Conservation (phyloP, 2,329 filamentous ascomycete species). For the Magnaporthiopsis rhizophila region DNA sequence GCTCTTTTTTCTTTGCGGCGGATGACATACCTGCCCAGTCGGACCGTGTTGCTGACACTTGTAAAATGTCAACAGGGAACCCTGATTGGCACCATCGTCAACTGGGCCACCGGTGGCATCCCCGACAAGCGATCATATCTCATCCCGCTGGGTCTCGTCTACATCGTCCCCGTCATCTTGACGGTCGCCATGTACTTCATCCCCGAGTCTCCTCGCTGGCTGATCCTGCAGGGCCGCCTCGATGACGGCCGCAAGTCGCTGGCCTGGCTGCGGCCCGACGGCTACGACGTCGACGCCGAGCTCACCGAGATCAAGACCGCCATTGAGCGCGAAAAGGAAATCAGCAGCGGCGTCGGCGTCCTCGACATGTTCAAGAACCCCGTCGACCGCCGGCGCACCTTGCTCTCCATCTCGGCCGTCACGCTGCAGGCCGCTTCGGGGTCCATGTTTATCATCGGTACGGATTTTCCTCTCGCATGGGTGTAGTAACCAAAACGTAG, state of each 20-base stretch:
- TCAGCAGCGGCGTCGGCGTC: conserved; percentile 26
- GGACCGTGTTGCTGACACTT: not conserved
- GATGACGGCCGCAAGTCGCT: conserved; percentile 19
- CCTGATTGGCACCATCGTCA: conserved; percentile 33
- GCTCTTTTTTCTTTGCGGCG: no score
- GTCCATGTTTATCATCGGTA: conserved; percentile 31
- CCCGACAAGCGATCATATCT: conserved; percentile 23
- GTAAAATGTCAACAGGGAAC: conserved; percentile 25
- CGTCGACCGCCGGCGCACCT: conserved; percentile 18
- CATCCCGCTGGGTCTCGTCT: conserved; percentile 24
- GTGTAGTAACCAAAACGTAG: not conserved
- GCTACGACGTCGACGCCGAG: conserved; percentile 23
- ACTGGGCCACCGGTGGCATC: conserved; percentile 24
- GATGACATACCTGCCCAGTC: not conserved
- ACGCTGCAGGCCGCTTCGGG: conserved; percentile 36
- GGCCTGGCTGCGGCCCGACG: conserved; percentile 26
- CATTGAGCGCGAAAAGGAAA: conserved; percentile 24
- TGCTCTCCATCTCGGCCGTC: conserved; percentile 32
- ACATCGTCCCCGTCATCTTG: conserved; percentile 12
- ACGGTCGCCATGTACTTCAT: conserved; percentile 9
- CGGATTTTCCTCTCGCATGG: conserved; percentile 17
- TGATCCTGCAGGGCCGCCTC: conserved; percentile 13
- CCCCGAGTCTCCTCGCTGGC: conserved; percentile 15
- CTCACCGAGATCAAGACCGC: conserved; percentile 25
- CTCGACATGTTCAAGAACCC: conserved; percentile 30